Evolutionary conservation across 1,139 yeast species (phyloP).

Genomic region (Insectozyma bohioensis): DNA sequence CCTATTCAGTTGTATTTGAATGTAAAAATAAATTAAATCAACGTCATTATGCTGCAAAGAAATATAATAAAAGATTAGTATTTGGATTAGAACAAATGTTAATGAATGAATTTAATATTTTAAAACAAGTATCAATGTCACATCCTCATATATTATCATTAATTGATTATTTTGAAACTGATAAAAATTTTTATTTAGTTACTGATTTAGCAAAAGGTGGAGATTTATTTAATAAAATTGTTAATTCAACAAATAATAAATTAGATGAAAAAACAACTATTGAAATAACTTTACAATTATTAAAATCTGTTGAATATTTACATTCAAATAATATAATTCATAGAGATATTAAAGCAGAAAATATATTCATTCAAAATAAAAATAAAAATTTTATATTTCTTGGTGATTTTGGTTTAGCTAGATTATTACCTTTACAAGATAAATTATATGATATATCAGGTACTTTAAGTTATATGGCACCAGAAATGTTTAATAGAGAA

Average conservation of each 20-base stretch:
- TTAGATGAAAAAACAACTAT: conserved; percentile 51
- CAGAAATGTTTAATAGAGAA: conserved; percentile 54
- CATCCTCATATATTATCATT: conserved; percentile 57
- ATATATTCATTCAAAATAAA: conserved; percentile 29
- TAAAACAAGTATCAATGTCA: conserved; percentile 45
- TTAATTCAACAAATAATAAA: conserved; percentile 21
- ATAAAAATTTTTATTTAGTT: conserved; percentile 55
- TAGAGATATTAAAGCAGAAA: conserved; percentile 44
- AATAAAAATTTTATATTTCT: conserved; percentile 43
- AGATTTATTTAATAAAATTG: conserved; percentile 65
- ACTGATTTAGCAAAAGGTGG: conserved; percentile 72
- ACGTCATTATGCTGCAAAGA: conserved; percentile 40
- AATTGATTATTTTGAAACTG: conserved; percentile 70
- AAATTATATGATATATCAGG: conserved; percentile 46
- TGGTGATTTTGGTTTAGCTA: conserved; percentile 74
- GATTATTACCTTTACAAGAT: conserved; percentile 26
- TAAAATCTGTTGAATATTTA: conserved; percentile 30
- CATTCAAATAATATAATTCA: conserved; percentile 38
- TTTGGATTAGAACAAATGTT: conserved; percentile 39
- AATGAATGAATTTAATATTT: conserved; percentile 55
- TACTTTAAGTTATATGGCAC: conserved; percentile 76
- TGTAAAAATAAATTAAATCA: conserved; percentile 35
- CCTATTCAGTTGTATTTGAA: conserved; percentile 40
- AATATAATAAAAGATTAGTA: conserved; percentile 32
- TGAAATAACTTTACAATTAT: conserved; percentile 31